Conservation (phyloP, 2,329 filamentous ascomycete species). For the Raffaelea albimanens region DNA sequence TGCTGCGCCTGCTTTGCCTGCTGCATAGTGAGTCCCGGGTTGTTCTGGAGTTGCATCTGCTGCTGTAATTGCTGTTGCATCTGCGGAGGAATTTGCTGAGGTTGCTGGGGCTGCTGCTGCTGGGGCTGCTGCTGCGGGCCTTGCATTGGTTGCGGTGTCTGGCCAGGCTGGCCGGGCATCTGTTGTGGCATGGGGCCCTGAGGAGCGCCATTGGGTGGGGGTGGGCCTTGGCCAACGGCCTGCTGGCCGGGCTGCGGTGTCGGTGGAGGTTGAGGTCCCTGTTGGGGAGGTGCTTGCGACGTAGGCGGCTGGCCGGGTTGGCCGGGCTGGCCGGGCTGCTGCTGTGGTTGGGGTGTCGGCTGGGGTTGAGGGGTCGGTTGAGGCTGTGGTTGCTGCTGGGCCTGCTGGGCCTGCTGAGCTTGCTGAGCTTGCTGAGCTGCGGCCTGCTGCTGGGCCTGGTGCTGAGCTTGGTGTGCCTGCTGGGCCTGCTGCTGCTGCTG, state of each 20-base stretch:
- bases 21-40: slow-evolving; percentile 24
- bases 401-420: slow-evolving; percentile 21
- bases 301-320: slow-evolving; percentile 25
- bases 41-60: slow-evolving; percentile 30
- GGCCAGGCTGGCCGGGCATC: slow-evolving; percentile 18
- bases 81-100: slow-evolving; percentile 29
- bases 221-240: slow-evolving; percentile 22
- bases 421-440: slow-evolving; percentile 25
- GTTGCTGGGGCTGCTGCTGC: slow-evolving; percentile 29
- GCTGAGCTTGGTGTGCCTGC: slow-evolving; percentile 18
- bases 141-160: neutral
- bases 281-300: slow-evolving; percentile 22
- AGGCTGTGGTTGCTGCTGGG: slow-evolving; percentile 20
- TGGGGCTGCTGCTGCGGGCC: slow-evolving; percentile 14
- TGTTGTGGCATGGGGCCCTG: slow-evolving; percentile 20
- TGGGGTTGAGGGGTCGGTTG: slow-evolving; percentile 20
- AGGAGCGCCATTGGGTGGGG: slow-evolving; percentile 20
- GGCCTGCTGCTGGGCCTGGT: slow-evolving; percentile 23
- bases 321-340: slow-evolving; percentile 42
- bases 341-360: slow-evolving; percentile 17
- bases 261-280: slow-evolving; percentile 15
- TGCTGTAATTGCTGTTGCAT: slow-evolving; percentile 20
- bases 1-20: slow-evolving; percentile 20
- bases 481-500: slow-evolving; percentile 13
- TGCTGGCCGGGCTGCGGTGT: slow-evolving; percentile 18